Base-by-base conservation (phyloP, 768 basidiomycete species). In the Collybiopsis luxurians region DNA sequence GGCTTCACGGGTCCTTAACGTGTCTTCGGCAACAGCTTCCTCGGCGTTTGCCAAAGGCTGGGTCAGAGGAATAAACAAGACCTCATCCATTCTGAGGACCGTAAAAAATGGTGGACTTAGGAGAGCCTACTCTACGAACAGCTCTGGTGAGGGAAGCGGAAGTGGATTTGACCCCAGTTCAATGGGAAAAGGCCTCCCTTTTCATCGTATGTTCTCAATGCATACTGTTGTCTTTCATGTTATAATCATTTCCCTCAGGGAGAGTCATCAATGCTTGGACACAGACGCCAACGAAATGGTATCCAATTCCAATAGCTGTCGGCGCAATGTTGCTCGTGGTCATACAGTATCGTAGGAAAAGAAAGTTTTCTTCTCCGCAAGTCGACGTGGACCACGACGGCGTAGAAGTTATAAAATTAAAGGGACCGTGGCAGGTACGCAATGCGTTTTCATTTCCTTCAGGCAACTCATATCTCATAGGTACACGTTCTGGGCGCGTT, bases 401-500 rank as follows among this genome's bases (percentile, higher is more conserved):
- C 53, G 80, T 86, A 62, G 90, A 92, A 66, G 73, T 91, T 34
- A 83, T 94, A 60, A 82, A 78, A 58, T 80, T 95, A 10, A 90
- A 89, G 68, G 94, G 96, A 0, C 94, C 94, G 2, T 96, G 93
- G 93, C 92, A 95, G 77, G 93, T 92, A 62, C 64, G 86, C 31
- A 38, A 7, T 7, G 2, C 19, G 23, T 54, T 48, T 2, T 51
- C 9, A 45, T 38, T 39, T 17, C 10, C 12, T 24, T 45, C 30
- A 43, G 34, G 39, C 49, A 36, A 47, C 26, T 59, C 31, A 44
- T 54, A 27, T 46, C 17, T n/a, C 28, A 43, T 59, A 92, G 94
- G 93, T 98, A n/a, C 91, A 96, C 72, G 95, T 98, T 46, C 79
- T 98, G 50, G 96, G 95, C 51, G 95, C 95, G 10, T 82, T 99